A percentile compares a stretch with the other conserved stretches of the same genome.
Evolutionary conservation across 1,284 basidiomycete genomes (phyloP).

Genomic region (Schizophyllum amplum): DNA sequence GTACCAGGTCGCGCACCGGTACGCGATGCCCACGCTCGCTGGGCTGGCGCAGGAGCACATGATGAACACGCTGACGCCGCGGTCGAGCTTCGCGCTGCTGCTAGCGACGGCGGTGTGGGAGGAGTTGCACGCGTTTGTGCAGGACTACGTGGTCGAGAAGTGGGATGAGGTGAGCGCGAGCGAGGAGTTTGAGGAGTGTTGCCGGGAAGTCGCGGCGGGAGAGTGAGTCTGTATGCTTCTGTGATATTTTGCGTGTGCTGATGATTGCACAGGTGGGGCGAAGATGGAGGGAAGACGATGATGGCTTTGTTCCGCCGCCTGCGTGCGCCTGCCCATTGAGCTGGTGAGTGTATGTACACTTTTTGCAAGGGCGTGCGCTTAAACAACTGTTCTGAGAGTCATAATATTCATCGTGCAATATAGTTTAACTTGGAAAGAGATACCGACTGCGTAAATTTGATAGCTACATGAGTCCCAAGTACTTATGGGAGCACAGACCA

Average conservation of each 20-base stretch:
- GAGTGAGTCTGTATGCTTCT: conserved; percentile 42
- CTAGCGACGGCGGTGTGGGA: conserved; percentile 63
- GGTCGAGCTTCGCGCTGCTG: conserved; percentile 64
- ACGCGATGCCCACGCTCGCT: conserved; percentile 60
- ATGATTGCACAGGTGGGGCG: conserved; percentile 45
- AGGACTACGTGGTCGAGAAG: conserved; percentile 63
- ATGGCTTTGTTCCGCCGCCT: conserved; percentile 58
- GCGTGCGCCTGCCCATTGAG: conserved; percentile 36
- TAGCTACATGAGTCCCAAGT: too few relatives aligned
- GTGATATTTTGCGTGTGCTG: conserved; percentile 3
- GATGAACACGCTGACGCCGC: conserved; percentile 63
- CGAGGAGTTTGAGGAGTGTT: conserved; percentile 59
- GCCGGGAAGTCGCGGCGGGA: conserved; percentile 60
- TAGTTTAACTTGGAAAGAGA: too few relatives aligned
- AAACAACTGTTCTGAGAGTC: too few relatives aligned
- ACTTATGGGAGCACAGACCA: too few relatives aligned
- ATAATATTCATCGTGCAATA: too few relatives aligned
- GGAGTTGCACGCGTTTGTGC: conserved; percentile 51
- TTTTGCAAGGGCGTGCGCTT: too few relatives aligned
- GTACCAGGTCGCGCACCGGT: conserved; percentile 78
- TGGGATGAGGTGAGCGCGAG: conserved; percentile 62
- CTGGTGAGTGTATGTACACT: too few relatives aligned
- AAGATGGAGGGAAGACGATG: conserved; percentile 59
- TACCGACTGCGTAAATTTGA: too few relatives aligned
- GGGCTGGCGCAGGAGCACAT: conserved; percentile 69